phyloP scores from a whole-genome alignment of 108 stramenopile genomes.

The Pseudonitzschia multiseries region DNA sequence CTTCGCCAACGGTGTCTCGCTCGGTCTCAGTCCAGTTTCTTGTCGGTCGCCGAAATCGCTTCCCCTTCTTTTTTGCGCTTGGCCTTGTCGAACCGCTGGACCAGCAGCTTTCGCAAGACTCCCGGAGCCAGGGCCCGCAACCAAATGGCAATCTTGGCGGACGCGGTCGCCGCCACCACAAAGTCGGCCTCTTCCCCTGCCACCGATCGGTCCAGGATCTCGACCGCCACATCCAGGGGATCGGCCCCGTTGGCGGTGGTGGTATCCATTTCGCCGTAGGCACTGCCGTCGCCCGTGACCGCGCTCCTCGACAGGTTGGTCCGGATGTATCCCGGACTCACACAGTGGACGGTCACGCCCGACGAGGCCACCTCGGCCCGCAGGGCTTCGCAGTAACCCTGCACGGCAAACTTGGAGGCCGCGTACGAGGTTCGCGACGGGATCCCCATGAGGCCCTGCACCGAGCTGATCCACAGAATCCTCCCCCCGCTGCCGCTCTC shows the following conservation, averaged over 20 bases:
- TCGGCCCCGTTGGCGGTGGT: conserved; percentile 70
- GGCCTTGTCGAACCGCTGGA: conserved; percentile 69
- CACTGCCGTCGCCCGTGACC: conserved; percentile 69
- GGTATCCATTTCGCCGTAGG: conserved; percentile 70
- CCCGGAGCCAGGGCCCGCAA: conserved; percentile 65
- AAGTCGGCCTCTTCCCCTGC: conserved; percentile 60
- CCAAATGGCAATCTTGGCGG: conserved; percentile 66
- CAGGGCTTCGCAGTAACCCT: conserved; percentile 82
- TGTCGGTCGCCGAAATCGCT: not conserved
- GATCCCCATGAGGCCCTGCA: conserved; percentile 80
- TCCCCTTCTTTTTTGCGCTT: conserved; percentile 27
- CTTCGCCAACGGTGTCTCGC: too few species aligned
- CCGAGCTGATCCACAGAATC: conserved; percentile 20
- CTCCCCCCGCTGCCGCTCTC: conserved; percentile 8
- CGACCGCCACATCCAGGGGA: conserved; percentile 67
- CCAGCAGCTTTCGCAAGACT: conserved; percentile 55
- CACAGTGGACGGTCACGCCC: conserved; percentile 61
- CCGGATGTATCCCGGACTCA: conserved; percentile 78
- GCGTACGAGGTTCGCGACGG: conserved; percentile 78
- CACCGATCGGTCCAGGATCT: conserved; percentile 44
- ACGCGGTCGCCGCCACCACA: conserved; percentile 65
- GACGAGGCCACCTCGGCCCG: conserved; percentile 70
- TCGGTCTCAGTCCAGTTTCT: conserved; percentile 1
- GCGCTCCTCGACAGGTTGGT: conserved; percentile 69
- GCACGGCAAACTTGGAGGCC: conserved; percentile 84